Evolutionary conservation across 106 monocot genomes (phyloP).

Genomic region (Posidonia australis): DNA sequence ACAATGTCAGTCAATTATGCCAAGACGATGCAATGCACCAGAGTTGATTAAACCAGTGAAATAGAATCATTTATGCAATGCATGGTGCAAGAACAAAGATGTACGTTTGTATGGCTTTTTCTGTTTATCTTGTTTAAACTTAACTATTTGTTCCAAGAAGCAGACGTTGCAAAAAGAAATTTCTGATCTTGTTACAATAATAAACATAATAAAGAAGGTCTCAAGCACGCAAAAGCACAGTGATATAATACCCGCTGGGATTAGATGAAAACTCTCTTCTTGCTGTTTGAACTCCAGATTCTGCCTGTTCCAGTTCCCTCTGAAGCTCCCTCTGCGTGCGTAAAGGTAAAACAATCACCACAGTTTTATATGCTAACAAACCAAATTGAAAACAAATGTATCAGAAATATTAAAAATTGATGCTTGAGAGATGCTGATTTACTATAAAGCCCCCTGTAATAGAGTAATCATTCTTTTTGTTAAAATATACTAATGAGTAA

Average conservation of each 20-base stretch:
- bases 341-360: slow-evolving; percentile 1
- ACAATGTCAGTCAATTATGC: no score
- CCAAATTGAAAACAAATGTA: background rate
- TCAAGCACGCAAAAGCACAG: background rate
- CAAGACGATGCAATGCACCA: background rate
- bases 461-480: no score
- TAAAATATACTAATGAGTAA: no score
- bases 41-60: background rate
- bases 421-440: background rate
- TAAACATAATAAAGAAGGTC: background rate
- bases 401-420: background rate
- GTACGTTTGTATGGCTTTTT: no score
- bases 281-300: slow-evolving; percentile 60
- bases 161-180: background rate
- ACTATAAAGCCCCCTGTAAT: background rate
- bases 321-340: slow-evolving; percentile 65
- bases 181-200: background rate
- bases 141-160: background rate
- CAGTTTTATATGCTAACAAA: background rate
- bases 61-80: background rate
- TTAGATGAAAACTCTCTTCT: slow-evolving; percentile 62
- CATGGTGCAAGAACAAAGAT: background rate
- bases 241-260: background rate
- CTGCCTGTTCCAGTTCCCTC: slow-evolving; percentile 69
- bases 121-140: no score